Evolutionary conservation across 1,139 yeast species (phyloP), one percentile per base, ranked within the genome.

Genomic region (Suhomyces choctaworum): DNA sequence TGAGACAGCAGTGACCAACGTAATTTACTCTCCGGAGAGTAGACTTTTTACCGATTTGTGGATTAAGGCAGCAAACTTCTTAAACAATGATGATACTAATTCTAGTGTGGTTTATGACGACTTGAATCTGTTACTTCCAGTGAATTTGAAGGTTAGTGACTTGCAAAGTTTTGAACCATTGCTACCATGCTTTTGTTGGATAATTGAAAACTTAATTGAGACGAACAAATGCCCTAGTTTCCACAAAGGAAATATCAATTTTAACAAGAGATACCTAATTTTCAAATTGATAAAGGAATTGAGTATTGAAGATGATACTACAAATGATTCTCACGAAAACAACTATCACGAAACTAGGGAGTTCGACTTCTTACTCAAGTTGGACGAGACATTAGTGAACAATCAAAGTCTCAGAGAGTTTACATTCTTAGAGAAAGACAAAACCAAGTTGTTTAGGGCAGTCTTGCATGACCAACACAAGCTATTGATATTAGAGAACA

Each of bases 111-210:
- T 40, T 2, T 52, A 44, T 45, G 70, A 67, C 26, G 62, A 60
- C 37, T 44, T 70, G 29, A 51, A 56, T 29, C 54, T 60, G 42
- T 54, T 76, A 25, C 51, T 76, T 20, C 76, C 76, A 0, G 39
- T 37, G 2, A 45, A 48, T 22, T 44, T 70, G 24, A 50, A 50
- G 7, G 32, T 48, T 1, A 38, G 51, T 4, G 73, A 66, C 34
- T 56, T 70, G 31, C 44, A 50, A 19, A 59, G 55, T 19, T 48
- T 58, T 16, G 76, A 69, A 35, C 71, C 73, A 1, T 58, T 70
- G 30, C 58, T 70, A n/a, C 95, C 96, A 2, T 90, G 97, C 54
- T 78, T 89, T 45, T 97, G 97, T 7, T 70, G 76, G 77, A 60
- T 71, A 14, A 66, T 71, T 34, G 75, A 70, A 39, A 69, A 69